These are phyloP conservation scores for Grosmannia serpens DNA, from an alignment of 2,329 filamentous ascomycete genomes.

Conservation along the genomic window DNA sequence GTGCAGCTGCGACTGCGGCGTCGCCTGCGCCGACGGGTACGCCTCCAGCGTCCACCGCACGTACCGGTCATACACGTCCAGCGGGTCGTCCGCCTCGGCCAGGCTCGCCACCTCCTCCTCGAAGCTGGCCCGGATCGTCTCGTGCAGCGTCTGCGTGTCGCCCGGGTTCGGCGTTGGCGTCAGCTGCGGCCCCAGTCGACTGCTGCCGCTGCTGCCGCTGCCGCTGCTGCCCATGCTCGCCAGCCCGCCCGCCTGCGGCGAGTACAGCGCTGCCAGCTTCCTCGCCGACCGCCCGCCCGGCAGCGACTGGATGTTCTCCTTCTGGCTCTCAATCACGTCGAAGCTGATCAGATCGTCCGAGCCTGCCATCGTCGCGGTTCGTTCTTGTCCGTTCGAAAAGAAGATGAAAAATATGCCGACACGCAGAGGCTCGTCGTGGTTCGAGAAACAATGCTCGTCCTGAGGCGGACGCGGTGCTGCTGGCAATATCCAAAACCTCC, in stretches of 20 bases:
- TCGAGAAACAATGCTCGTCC: background rate
- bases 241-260: conserved; percentile 37
- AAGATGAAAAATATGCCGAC: background rate
- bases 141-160: conserved; percentile 63
- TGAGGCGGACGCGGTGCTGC: conserved; percentile 1
- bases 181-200: conserved; percentile 19
- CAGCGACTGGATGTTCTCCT: conserved; percentile 94
- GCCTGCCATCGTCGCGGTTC: conserved; percentile 9
- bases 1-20: conserved; percentile 79
- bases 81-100: conserved; percentile 82
- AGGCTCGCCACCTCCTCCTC: conserved; percentile 72
- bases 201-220: conserved; percentile 19
- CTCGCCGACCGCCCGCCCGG: conserved; percentile 79
- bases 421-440: background rate
- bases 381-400: background rate
- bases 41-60: conserved; percentile 94
- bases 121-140: conserved; percentile 69
- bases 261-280: conserved; percentile 75
- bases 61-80: conserved; percentile 93
- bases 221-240: conserved; percentile 15
- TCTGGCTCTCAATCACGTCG: conserved; percentile 88
- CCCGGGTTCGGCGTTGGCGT: conserved; percentile 51
- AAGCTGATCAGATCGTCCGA: conserved; percentile 55
- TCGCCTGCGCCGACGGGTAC: conserved; percentile 89
- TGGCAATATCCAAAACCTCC: background rate